Evolutionary conservation across 495 filamentous ascomycete genomes (phyloP), one percentile per base, ranked within the genome.

Genomic region (Podospora pseudocomata): DNA sequence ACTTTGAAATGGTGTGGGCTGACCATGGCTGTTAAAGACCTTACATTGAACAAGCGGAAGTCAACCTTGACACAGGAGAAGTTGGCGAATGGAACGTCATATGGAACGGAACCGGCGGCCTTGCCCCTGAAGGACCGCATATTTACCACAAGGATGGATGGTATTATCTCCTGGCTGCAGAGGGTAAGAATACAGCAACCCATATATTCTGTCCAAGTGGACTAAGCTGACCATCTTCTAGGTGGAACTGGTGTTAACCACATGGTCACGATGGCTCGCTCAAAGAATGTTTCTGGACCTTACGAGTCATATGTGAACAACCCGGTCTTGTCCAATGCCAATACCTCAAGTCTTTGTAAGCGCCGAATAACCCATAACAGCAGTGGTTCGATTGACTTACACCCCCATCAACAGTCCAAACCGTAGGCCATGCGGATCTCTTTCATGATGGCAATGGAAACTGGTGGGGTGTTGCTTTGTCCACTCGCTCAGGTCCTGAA

Each of bases 161-260:
- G 71, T 89, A 88, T 72, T 91, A 90, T 65, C 80, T 91, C 20
- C 78, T 91, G 44, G 85, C 85, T 11, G 87, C 87, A 0, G 88
- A 91, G 79, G 88, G 39, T 49, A 49, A 49, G 13, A 13, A 6
- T 3, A 13, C 2, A 1, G 15, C 39, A 49, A 49, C 39, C 39
- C 15, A 16, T 5, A 18, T 49, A 32, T 32, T 32, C 34, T 39
- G 34, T 11, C 11, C 34, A 11, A 13, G 15, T 49, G 15, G 0
- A 13, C 15, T 11, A 49, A 5, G 9, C 39, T 49, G 39, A 49
- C 39, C 39, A 18, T 49, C 9, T 49, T 49, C 39, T 49, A 49
- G 39, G 80, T 0, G 89, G 88, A 26, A 90, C 88, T 0, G 85
- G 80, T 4, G 73, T 87, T 16, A 78, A 80, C 26, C 87, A 89